Evolutionary conservation across 2,329 filamentous ascomycete genomes (phyloP).

Genomic region (Shiraia bambusicola): DNA sequence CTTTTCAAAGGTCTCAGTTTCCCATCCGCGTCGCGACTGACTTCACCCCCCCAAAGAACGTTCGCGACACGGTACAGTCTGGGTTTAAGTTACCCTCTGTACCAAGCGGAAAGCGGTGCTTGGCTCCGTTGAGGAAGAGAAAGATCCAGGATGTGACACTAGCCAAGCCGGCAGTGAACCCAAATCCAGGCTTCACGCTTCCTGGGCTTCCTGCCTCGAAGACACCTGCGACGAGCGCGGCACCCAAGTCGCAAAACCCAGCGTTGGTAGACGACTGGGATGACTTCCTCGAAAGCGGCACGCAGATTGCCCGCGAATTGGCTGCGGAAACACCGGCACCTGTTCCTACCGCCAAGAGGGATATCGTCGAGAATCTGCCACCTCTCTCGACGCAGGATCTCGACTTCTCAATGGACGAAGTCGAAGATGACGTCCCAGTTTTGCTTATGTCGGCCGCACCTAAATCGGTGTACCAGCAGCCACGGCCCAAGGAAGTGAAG

Average conservation of each 20-base stretch:
- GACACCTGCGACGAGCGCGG: neutral
- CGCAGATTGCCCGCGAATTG: conserved; percentile 50
- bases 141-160: neutral
- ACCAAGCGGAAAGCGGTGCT: conserved; percentile 8
- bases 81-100: conserved; percentile 26
- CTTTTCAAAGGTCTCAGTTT: conserved; percentile 36
- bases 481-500: neutral
- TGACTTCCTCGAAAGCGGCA: conserved; percentile 49
- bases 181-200: conserved; percentile 27
- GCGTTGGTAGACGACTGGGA: conserved; percentile 32
- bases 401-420: conserved; percentile 45
- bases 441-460: too few relatives aligned
- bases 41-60: conserved; percentile 1
- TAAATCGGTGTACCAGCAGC: too few relatives aligned
- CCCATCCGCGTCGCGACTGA: conserved; percentile 34
- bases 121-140: conserved; percentile 11
- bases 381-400: conserved; percentile 45
- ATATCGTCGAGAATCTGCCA: conserved; percentile 11
- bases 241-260: neutral
- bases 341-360: neutral
- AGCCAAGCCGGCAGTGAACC: conserved; percentile 6
- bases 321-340: conserved; percentile 16
- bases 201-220: conserved; percentile 30
- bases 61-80: conserved; percentile 11
- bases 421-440: conserved; percentile 42